Percentiles rank a stretch among this genome's conserved stretches.
phyloP scores from a whole-genome alignment of 2,329 filamentous ascomycete species.

The Ilyonectria destructans region DNA sequence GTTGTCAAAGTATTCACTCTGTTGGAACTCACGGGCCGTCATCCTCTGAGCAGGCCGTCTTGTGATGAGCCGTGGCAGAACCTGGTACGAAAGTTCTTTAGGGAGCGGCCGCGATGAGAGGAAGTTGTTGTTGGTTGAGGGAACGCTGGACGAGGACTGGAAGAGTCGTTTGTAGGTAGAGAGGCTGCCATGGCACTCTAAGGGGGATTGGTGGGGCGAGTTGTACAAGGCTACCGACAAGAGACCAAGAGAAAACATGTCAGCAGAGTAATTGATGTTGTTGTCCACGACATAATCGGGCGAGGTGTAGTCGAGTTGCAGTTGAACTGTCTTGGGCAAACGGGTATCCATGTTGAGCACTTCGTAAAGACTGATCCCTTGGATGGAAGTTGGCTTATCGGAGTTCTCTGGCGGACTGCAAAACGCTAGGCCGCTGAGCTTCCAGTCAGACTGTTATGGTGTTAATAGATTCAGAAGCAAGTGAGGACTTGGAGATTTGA shows the following conservation, averaged over 20 bases:
- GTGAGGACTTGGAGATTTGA: conserved; percentile 28
- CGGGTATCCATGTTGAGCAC: conserved; percentile 88
- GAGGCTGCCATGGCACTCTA: conserved; percentile 85
- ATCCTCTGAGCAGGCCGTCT: conserved; percentile 89
- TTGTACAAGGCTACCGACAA: conserved; percentile 94
- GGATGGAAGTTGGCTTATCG: conserved; percentile 81
- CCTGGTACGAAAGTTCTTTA: conserved; percentile 80
- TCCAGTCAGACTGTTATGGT: conserved; percentile 87
- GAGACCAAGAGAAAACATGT: conserved; percentile 95
- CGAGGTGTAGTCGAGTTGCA: conserved; percentile 93
- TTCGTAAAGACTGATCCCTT: conserved; percentile 87
- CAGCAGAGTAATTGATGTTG: conserved; percentile 86
- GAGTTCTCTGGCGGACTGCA: conserved; percentile 86
- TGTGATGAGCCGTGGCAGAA: conserved; percentile 90
- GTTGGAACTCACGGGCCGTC: conserved; percentile 91
- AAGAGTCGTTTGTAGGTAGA: conserved; percentile 91
- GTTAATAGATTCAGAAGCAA: conserved; percentile 48
- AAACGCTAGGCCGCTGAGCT: conserved; percentile 95
- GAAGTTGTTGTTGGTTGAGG: conserved; percentile 87
- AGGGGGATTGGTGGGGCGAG: conserved; percentile 89
- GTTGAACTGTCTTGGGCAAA: conserved; percentile 85
- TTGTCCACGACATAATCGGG: conserved; percentile 96
- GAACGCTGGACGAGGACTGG: conserved; percentile 82
- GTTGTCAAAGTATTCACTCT: conserved; percentile 97
- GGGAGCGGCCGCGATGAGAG: conserved; percentile 86